Percentiles rank a stretch among this genome's conserved stretches.
Conservation (phyloP, 73 alveolate species). For the Blepharisma stoltei region DNA sequence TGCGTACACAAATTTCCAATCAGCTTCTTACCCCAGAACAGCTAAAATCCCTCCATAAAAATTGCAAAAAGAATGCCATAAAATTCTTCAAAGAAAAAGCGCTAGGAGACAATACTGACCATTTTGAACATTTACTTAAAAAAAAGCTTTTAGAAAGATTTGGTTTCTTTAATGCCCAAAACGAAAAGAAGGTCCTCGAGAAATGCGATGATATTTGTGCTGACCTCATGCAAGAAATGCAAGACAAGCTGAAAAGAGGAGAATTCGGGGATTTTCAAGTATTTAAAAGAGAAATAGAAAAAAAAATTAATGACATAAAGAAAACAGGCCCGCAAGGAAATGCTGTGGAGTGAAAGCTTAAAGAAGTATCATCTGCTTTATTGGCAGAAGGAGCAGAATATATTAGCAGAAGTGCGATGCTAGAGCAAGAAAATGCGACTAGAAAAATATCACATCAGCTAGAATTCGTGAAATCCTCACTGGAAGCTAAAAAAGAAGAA, state of each 20-base stretch:
- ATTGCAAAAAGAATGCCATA: conserved; percentile 7
- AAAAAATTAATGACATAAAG: not conserved
- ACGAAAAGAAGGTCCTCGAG: conserved; percentile 10
- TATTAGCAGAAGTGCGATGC: not conserved
- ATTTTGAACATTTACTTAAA: not conserved
- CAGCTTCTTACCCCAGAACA: conserved; percentile 7
- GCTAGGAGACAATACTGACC: conserved; percentile 1
- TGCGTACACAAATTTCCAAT: not conserved
- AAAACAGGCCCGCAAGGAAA: conserved; percentile 15
- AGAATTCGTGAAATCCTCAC: conserved; percentile 5
- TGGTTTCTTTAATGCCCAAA: not conserved
- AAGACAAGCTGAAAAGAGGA: conserved; percentile 25
- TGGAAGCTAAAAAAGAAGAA: conserved; percentile 3
- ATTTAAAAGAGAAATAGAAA: conserved; percentile 26
- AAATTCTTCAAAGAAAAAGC: conserved; percentile 27
- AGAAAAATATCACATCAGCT: not conserved
- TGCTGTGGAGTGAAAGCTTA: not conserved
- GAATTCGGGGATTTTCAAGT: conserved; percentile 6
- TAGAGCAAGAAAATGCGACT: conserved; percentile 4
- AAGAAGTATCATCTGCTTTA: conserved; percentile 23
- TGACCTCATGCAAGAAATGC: conserved; percentile 28
- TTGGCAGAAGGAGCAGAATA: conserved; percentile 28
- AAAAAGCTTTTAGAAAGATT: not conserved
- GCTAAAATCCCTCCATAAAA: conserved; percentile 23
- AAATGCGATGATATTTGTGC: conserved; percentile 30